A percentile compares a stretch with the other conserved stretches of the same genome.
Evolutionary conservation across 306 rosid species (phyloP).

Genomic region (Vigna mungo): DNA sequence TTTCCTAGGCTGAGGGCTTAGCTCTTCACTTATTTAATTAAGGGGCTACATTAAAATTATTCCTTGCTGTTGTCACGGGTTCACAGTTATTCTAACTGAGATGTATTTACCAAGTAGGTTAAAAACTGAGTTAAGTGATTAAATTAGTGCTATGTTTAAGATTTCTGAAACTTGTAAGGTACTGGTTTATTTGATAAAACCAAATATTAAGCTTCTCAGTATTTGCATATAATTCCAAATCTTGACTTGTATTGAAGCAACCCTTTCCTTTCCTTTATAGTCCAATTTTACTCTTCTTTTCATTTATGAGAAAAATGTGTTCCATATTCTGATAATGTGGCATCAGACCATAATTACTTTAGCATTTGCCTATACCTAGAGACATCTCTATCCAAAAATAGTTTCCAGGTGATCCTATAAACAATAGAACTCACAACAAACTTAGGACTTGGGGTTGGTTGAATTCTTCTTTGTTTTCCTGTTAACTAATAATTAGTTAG

Average conservation of each 20-base stretch:
- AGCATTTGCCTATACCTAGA: constrained; percentile 2
- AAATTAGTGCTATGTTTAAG: constrained; percentile 11
- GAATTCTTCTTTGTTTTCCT: not conserved
- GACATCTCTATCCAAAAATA: constrained; percentile 41
- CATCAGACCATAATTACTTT: constrained; percentile 1
- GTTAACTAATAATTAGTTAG: constrained; percentile 31
- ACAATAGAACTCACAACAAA: constrained; percentile 26
- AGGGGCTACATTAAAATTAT: not conserved
- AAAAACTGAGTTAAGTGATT: not conserved
- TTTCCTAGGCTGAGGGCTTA: constrained; percentile 33
- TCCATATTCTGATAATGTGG: not conserved
- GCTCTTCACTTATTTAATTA: constrained; percentile 30
- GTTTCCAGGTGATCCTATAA: constrained; percentile 40
- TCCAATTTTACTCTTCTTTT: not conserved
- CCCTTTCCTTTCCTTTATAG: constrained; percentile 12
- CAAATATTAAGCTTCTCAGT: not conserved
- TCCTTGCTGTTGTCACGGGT: constrained; percentile 27
- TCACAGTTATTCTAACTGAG: constrained; percentile 32
- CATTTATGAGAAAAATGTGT: constrained; percentile 10
- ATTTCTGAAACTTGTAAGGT: constrained; percentile 9
- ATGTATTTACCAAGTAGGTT: not conserved
- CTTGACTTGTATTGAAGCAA: constrained; percentile 17
- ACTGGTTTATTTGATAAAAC: constrained; percentile 29
- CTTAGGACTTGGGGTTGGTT: constrained; percentile 4
- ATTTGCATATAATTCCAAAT: constrained; percentile 29